A percentile compares a stretch with the other conserved stretches of the same genome.
Evolutionary conservation across 768 basidiomycete species (phyloP).

Genomic region (Roridomyces roridus): DNA sequence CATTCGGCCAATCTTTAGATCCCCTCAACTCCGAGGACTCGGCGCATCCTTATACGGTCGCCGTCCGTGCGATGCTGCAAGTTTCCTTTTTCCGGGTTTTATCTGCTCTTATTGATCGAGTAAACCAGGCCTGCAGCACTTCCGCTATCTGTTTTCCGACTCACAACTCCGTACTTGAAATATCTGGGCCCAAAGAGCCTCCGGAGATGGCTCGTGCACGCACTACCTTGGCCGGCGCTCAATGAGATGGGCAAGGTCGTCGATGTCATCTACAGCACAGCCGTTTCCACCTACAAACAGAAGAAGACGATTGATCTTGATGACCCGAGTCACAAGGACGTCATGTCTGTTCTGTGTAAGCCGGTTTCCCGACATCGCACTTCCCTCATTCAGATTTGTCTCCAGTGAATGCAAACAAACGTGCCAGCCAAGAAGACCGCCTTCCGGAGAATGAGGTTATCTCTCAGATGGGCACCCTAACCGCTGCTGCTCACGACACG

Average conservation of each 20-base stretch:
- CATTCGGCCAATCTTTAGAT: conserved; percentile 27
- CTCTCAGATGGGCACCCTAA: conserved; percentile 30
- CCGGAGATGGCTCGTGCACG: conserved; percentile 32
- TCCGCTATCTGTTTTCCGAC: conserved; percentile 28
- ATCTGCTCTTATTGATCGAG: not conserved
- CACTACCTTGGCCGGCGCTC: conserved; percentile 27
- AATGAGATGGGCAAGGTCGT: conserved; percentile 31
- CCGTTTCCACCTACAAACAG: conserved; percentile 29
- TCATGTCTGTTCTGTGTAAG: conserved; percentile 41
- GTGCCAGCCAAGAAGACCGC: conserved; percentile 23
- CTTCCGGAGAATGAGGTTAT: conserved; percentile 30
- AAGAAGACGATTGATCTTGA: conserved; percentile 34
- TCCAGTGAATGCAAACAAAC: conserved; percentile 30
- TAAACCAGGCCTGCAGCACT: conserved; percentile 29
- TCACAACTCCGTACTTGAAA: conserved; percentile 27
- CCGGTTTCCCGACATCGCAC: not conserved
- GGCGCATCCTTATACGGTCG: conserved; percentile 23
- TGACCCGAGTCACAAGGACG: conserved; percentile 37
- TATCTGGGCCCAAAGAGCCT: conserved; percentile 31
- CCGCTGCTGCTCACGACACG: conserved; percentile 33
- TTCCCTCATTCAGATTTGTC: not conserved
- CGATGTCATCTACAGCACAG: conserved; percentile 34
- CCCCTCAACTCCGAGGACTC: conserved; percentile 20
- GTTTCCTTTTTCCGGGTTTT: not conserved
- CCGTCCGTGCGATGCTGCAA: conserved; percentile 19